Evolutionary conservation across 1,284 basidiomycete species (phyloP).

Genomic region (Exsudoporus floridanus): DNA sequence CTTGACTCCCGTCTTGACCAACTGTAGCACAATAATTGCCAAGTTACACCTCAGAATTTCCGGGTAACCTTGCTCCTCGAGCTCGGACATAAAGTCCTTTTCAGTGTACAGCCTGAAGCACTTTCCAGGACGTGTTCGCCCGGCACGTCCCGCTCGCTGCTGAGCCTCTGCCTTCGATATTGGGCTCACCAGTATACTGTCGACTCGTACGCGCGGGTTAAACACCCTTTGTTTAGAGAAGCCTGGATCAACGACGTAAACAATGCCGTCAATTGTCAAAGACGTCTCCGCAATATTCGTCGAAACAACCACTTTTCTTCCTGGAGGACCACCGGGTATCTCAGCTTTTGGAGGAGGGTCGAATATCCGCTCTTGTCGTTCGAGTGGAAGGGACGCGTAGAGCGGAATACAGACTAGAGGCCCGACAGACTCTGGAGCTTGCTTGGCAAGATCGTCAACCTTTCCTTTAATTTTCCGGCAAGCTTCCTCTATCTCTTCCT

Average conservation of each 20-base stretch:
- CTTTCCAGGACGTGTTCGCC: slow-evolving; percentile 93
- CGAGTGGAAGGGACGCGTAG: slow-evolving; percentile 90
- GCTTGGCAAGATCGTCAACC: slow-evolving; percentile 74
- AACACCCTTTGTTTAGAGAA: slow-evolving; percentile 98
- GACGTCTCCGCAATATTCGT: slow-evolving; percentile 99
- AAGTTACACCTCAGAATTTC: slow-evolving; percentile 93
- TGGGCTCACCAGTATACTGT: slow-evolving; percentile 90
- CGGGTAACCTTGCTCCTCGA: slow-evolving; percentile 96
- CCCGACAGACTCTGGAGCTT: slow-evolving; percentile 77
- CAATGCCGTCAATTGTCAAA: slow-evolving; percentile 97
- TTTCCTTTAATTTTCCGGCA: slow-evolving; percentile 93
- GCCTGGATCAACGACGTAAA: slow-evolving; percentile 98
- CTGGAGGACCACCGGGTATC: slow-evolving; percentile 70
- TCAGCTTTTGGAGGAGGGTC: slow-evolving; percentile 75
- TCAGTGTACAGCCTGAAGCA: slow-evolving; percentile 98
- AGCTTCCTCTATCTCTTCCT: slow-evolving; percentile 98
- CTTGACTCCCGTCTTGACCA: slow-evolving; percentile 91
- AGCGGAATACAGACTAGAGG: slow-evolving; percentile 88
- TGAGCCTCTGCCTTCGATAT: slow-evolving; percentile 97
- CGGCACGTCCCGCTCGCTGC: slow-evolving; percentile 95
- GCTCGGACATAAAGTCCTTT: slow-evolving; percentile 92
- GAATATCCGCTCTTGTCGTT: slow-evolving; percentile 95
- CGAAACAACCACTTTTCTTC: slow-evolving; percentile 92
- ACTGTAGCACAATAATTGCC: slow-evolving; percentile 90
- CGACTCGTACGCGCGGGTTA: slow-evolving; percentile 94